A percentile compares a stretch with the other conserved stretches of the same genome.
phyloP scores from a whole-genome alignment of 2,329 filamentous ascomycete species.

The Cladosporium halotolerans region DNA sequence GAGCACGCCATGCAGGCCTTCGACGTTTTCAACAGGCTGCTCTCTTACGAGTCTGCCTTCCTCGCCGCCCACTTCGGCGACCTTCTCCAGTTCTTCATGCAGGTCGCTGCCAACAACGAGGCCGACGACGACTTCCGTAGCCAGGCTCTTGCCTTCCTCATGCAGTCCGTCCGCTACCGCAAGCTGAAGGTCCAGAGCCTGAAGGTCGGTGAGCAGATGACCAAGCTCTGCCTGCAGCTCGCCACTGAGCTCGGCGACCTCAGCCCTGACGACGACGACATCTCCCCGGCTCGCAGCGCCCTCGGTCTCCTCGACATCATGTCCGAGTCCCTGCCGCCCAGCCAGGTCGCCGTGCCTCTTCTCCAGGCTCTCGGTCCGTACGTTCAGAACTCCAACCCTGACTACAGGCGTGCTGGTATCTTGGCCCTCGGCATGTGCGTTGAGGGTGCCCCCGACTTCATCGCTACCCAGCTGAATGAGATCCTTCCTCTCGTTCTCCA shows the following conservation, averaged over 20 bases:
- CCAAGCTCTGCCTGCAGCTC: conserved; percentile 80
- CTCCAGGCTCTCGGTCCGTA: conserved; percentile 81
- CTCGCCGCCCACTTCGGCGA: conserved; percentile 82
- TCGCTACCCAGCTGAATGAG: conserved; percentile 81
- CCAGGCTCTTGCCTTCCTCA: conserved; percentile 88
- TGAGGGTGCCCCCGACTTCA: conserved; percentile 94
- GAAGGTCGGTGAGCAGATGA: conserved; percentile 79
- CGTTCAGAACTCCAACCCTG: conserved; percentile 65
- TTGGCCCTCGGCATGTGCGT: conserved; percentile 88
- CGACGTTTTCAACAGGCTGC: conserved; percentile 92
- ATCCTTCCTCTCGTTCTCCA: conserved; percentile 80
- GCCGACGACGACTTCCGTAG: conserved; percentile 79
- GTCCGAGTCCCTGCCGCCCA: conserved; percentile 79
- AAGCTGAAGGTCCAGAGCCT: conserved; percentile 94
- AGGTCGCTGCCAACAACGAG: conserved; percentile 68
- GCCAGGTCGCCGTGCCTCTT: conserved; percentile 88
- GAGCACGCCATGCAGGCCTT: conserved; percentile 86
- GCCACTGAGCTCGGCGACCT: conserved; percentile 80
- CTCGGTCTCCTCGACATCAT: conserved; percentile 85
- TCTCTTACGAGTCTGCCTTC: conserved; percentile 81
- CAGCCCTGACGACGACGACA: conserved; percentile 67
- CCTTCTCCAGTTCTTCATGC: conserved; percentile 88
- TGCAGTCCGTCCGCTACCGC: conserved; percentile 84
- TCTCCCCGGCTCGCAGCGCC: conserved; percentile 77
- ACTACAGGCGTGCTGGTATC: conserved; percentile 83